Evolutionary conservation across 805 yeast genomes (phyloP), one percentile per base, ranked within the genome.

Genomic region (Clavispora vitiphila): DNA sequence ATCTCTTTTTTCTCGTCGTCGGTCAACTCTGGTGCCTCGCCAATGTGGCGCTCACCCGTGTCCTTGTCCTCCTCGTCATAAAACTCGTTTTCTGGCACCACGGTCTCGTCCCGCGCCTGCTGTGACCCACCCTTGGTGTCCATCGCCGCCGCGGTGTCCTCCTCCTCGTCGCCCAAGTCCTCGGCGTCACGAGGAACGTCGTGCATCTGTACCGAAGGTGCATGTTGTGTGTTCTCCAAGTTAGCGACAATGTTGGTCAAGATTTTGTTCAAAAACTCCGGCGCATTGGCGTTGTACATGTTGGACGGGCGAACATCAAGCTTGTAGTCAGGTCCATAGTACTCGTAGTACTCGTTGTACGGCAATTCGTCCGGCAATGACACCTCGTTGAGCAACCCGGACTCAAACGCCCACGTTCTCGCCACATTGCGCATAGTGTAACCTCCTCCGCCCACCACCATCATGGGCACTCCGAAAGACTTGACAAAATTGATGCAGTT

Each of bases 401-500:
- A 82, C 64, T 93, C 99, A 57, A 75, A 90, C 2, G 96, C 79
- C 98, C 99, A 91, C 10, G 95, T 77, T 52, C 99, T 73, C 5
- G 97, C 88, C 37, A 93, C 99, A 60, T 93, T 93, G 61, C 97
- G 77, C 77, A 95, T 95, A 2, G 99, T 93, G 67, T 93, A 93
- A 16, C 99, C 99, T 53, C 99, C 99, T 38, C 99, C 99, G 31
- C 99, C 99, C 16, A 93, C 74, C 23, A 93, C 95, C 82, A 93
- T 77, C 76, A 87, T 68, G 8, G 99, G 98, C 14, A 93, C 74
- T 37, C 86, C 86, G 58, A 91, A 87, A 8, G 86, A 76, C 60
- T 85, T 86, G 39, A 90, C 88, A 64, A 79, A 91, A 53, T 83
- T 81, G 39, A 91, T 87, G 71, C 99, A 93, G 64, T 91, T 95